These are phyloP conservation scores for Tanacetum coccineum DNA, from an alignment of 129 eudicot genomes.

Conservation along the genomic window DNA sequence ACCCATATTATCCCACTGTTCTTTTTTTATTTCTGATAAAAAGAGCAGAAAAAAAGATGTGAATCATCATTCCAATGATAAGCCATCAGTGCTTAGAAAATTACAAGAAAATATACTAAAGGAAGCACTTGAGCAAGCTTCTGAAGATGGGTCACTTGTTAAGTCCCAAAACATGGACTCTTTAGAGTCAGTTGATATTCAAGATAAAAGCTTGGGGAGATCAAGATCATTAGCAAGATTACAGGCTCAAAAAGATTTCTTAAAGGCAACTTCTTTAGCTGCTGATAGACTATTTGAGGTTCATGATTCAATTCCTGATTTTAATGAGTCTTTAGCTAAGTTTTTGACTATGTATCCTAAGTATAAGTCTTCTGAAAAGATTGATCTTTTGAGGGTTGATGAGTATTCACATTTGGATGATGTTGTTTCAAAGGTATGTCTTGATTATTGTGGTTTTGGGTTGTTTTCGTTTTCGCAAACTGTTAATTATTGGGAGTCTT, in stretches of 20 bases:
- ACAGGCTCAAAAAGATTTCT: slow-evolving; percentile 51
- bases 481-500: slow-evolving; percentile 48
- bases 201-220: slow-evolving; percentile 45
- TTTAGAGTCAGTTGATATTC: slow-evolving; percentile 31
- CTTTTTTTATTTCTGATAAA: slow-evolving; percentile 46
- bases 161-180: slow-evolving; percentile 47
- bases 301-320: slow-evolving; percentile 38
- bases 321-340: slow-evolving; percentile 40
- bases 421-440: slow-evolving; percentile 52
- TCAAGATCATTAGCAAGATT: slow-evolving; percentile 54
- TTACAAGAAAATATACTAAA: slow-evolving; percentile 52
- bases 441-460: slow-evolving; percentile 64
- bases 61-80: slow-evolving; percentile 26
- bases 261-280: slow-evolving; percentile 47
- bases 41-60: slow-evolving; percentile 43
- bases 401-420: slow-evolving; percentile 51
- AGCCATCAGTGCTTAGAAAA: slow-evolving; percentile 47
- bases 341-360: slow-evolving; percentile 51
- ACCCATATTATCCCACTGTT: slow-evolving; percentile 55
- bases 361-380: slow-evolving; percentile 46
- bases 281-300: slow-evolving; percentile 36
- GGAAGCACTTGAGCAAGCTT: slow-evolving; percentile 75
- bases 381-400: slow-evolving; percentile 43
- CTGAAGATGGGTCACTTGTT: slow-evolving; percentile 60
- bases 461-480: slow-evolving; percentile 55